Base-by-base conservation (phyloP, 495 filamentous ascomycete genomes). In the Aspergillus diversus region DNA sequence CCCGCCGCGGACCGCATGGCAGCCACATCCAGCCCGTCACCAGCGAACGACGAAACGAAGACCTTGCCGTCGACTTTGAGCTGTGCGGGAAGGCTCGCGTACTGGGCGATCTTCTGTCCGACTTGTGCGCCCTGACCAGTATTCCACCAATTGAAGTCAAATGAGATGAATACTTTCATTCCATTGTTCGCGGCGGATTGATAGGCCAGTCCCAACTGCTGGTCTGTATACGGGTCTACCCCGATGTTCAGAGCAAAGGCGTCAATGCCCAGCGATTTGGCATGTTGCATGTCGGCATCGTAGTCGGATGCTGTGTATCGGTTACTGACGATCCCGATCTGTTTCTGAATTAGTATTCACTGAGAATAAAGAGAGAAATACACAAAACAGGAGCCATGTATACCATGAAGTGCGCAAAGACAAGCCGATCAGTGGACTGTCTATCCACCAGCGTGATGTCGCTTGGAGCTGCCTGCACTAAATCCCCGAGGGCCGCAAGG, bases 221-320 rank as follows among this genome's bases (percentile, higher is more conserved):
- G 66, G 55, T 85, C 79, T 12, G 80, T 86, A 65, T 80, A 85
- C 9, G 71, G 35, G 47, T 86, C 83, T 3, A 75, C 74, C 32
- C 82, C 86, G 55, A 87, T 85, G 69, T 88, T 87, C 35, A 87
- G 72, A 5, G 83, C 85, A 65, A 87, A 88, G 35, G 85, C 84
- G 59, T 88, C 85, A 61, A 88, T 86, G 54, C 84, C 84, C 15
- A 76, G 66, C 7, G 74, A 69, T 71, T 84, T 80, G 49, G 86
- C 85, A 11, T 79, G 77, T 34, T 79, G 66, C 80, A 88, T 87
- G 63, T 89, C 85, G 48, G 74, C 77, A 48, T 86, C 83, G 61
- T 83, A 86, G 62, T 86, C 84, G 17, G 71, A 67, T 2, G 83
- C 63, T 54, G 75, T 77, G 12, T 75, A 69, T 49, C 85, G 81